Percentiles rank a stretch among this genome's conserved stretches.
Evolutionary conservation across 768 basidiomycete genomes (phyloP).

Genomic region (Pleurotus tuoliensis): DNA sequence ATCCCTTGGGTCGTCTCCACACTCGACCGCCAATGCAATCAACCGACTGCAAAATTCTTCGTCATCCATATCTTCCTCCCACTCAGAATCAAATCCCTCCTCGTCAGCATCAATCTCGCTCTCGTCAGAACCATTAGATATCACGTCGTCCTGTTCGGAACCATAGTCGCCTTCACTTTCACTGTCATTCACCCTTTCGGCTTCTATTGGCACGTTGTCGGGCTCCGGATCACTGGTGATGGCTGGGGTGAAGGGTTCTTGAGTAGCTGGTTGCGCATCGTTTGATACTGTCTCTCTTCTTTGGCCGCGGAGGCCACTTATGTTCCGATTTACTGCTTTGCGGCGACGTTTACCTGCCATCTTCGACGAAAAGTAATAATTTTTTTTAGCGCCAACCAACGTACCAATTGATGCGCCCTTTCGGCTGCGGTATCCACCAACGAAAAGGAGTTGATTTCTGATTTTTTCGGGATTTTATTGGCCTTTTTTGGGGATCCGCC

Average conservation of each 20-base stretch:
- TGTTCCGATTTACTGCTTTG: background rate
- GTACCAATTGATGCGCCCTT: background rate
- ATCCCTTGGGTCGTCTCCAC: slow-evolving; percentile 8
- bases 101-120: background rate
- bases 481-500: slow-evolving; percentile 4
- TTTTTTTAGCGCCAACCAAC: background rate
- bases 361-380: background rate
- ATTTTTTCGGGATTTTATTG: slow-evolving; percentile 7
- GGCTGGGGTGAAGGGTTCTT: background rate
- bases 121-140: background rate
- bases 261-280: background rate
- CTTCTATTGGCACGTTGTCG: background rate
- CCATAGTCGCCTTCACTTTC: background rate
- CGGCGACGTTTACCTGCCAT: background rate
- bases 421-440: background rate
- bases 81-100: background rate
- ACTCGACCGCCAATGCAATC: background rate
- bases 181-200: background rate
- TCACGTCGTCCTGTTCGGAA: background rate
- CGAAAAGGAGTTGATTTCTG: slow-evolving; percentile 7
- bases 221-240: background rate
- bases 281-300: background rate
- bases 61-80: background rate
- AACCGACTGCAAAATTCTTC: background rate
- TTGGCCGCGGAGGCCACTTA: background rate